A percentile compares a stretch with the other conserved stretches of the same genome.
Conservation (phyloP, 1,284 basidiomycete species). For the Taiwanofungus camphoratus region DNA sequence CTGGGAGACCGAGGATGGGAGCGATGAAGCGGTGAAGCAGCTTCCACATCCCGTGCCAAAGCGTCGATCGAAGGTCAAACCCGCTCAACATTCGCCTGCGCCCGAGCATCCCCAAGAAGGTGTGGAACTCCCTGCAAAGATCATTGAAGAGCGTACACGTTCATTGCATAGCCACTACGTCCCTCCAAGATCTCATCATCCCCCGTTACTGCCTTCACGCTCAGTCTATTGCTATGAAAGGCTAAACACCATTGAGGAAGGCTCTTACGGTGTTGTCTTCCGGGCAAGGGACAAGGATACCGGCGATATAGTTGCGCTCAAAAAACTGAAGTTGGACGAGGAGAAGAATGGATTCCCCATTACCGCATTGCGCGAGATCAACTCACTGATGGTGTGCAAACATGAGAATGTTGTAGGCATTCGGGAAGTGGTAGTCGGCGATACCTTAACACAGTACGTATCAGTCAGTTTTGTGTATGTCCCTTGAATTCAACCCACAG, state of each 20-base stretch:
- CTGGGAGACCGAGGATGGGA: slow-evolving; percentile 53
- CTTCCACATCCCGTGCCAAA: slow-evolving; percentile 19
- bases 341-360: slow-evolving; percentile 99
- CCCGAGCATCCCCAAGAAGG: slow-evolving; percentile 11
- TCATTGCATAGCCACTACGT: slow-evolving; percentile 58
- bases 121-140: background rate
- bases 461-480: slow-evolving; percentile 8
- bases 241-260: slow-evolving; percentile 98
- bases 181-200: slow-evolving; percentile 71
- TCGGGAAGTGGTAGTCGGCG: slow-evolving; percentile 97
- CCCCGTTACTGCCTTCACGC: slow-evolving; percentile 74
- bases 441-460: slow-evolving; percentile 96
- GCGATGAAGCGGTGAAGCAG: slow-evolving; percentile 10
- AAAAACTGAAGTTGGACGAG: slow-evolving; percentile 97
- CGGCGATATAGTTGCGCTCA: slow-evolving; percentile 92
- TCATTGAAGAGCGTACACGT: slow-evolving; percentile 15
- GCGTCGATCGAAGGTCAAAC: slow-evolving; percentile 20
- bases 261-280: slow-evolving; percentile 97
- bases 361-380: slow-evolving; percentile 91
- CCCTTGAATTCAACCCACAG: background rate
- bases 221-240: slow-evolving; percentile 92
- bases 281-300: slow-evolving; percentile 91
- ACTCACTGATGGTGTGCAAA: slow-evolving; percentile 85
- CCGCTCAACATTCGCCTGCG: slow-evolving; percentile 9
- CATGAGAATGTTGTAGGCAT: slow-evolving; percentile 96